Evolutionary conservation across 129 eudicot species (phyloP).

Genomic region (Gnaphalium uliginosum): DNA sequence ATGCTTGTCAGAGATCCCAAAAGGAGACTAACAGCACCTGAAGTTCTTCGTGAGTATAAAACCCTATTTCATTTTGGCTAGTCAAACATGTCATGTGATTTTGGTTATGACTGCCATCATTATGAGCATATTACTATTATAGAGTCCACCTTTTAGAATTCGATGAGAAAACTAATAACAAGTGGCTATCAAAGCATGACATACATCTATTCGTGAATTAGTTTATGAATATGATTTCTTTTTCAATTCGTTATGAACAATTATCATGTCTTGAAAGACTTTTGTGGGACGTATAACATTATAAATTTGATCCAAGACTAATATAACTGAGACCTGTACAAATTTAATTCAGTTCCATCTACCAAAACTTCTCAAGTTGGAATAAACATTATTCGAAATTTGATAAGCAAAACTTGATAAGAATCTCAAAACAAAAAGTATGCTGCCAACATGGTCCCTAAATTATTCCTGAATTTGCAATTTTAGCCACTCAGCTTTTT

Average conservation of each 20-base stretch:
- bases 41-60: slow-evolving; percentile 79
- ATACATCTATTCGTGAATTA: slow-evolving; percentile 17
- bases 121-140: neutral
- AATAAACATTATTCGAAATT: neutral
- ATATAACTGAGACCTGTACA: neutral
- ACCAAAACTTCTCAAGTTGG: neutral
- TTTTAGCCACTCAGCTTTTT: neutral
- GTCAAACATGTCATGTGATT: neutral
- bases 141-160: neutral
- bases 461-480: neutral
- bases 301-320: neutral
- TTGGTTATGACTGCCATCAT: neutral
- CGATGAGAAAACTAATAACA: neutral
- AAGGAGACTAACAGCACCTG: slow-evolving; percentile 78
- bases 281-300: neutral
- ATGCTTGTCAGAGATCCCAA: slow-evolving; percentile 95
- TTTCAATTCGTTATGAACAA: neutral
- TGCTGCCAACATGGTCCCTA: neutral
- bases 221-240: neutral
- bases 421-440: neutral
- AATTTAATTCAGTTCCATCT: slow-evolving; percentile 8
- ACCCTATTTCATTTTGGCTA: slow-evolving; percentile 1
- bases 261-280: slow-evolving; percentile 13
- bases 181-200: slow-evolving; percentile 11
- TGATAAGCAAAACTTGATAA: slow-evolving; percentile 5